Evolutionary conservation across 371 early-diverging fungal genomes (phyloP).

Genomic region (Syncephalis plumigaleata): DNA sequence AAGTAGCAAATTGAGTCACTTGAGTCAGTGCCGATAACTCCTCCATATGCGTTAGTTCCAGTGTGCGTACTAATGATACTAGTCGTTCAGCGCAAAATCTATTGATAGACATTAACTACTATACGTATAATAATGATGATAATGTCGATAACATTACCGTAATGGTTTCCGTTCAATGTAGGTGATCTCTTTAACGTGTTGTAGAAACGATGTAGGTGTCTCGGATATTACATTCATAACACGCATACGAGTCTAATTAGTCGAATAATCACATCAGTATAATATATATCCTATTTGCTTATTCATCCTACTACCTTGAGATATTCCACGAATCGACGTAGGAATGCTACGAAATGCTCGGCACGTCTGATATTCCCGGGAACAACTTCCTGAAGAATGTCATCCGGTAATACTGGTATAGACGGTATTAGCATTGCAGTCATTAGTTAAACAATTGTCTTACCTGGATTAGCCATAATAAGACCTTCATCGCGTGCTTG

Average conservation of each 20-base stretch:
- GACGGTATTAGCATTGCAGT: not conserved
- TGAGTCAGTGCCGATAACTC: constrained; percentile 68
- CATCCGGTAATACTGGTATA: constrained; percentile 68
- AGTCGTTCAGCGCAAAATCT: constrained; percentile 88
- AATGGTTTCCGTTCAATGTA: constrained; percentile 88
- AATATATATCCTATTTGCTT: not conserved
- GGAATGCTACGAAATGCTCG: constrained; percentile 94
- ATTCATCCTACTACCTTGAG: constrained; percentile 55
- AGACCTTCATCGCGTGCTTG: constrained; percentile 53
- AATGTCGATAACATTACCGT: constrained; percentile 15
- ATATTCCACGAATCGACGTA: constrained; percentile 96
- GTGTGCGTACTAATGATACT: constrained; percentile 68
- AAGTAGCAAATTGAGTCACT: constrained; percentile 91
- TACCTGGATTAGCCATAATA: constrained; percentile 48
- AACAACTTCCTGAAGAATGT: constrained; percentile 80
- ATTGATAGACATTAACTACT: not conserved
- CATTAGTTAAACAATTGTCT: constrained; percentile 1
- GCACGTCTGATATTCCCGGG: constrained; percentile 98
- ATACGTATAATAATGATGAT: not conserved
- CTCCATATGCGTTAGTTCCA: constrained; percentile 83
- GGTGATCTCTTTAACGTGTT: constrained; percentile 84
- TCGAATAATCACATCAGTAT: too few species aligned
- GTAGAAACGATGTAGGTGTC: constrained; percentile 81
- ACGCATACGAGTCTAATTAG: constrained; percentile 77
- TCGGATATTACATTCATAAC: constrained; percentile 97